Evolutionary conservation across 306 rosid species (phyloP).

Genomic region (Sesbania bispinosa): DNA sequence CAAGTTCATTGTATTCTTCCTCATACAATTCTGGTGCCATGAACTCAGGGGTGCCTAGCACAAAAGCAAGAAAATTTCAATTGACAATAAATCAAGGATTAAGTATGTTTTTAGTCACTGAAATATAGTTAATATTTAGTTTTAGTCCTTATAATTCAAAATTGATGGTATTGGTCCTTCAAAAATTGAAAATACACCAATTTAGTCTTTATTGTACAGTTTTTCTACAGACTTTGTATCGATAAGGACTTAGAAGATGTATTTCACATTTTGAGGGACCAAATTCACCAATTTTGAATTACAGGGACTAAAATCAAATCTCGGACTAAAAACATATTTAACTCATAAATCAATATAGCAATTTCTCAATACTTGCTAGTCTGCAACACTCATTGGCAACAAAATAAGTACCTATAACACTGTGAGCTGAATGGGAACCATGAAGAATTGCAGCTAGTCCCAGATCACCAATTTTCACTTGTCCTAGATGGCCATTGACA

Average conservation of each 20-base stretch:
- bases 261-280: too few species aligned
- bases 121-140: too few species aligned
- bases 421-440: conserved; percentile 77
- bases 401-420: conserved; percentile 72
- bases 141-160: too few species aligned
- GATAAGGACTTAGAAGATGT: too few species aligned
- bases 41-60: conserved; percentile 88
- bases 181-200: too few species aligned
- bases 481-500: conserved; percentile 96
- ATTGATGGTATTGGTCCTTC: too few species aligned
- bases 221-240: too few species aligned
- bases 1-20: conserved; percentile 89
- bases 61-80: not conserved
- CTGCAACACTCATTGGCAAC: not conserved
- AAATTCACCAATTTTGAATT: too few species aligned
- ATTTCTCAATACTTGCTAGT: not conserved
- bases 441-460: conserved; percentile 86
- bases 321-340: too few species aligned
- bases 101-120: too few species aligned
- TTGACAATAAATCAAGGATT: not conserved
- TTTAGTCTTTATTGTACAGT: too few species aligned
- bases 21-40: conserved; percentile 96
- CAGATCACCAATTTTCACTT: conserved; percentile 92
- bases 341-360: not conserved
- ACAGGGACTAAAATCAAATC: too few species aligned